Base-by-base conservation (phyloP, 331 rosid genomes). In the Quercus lobata region DNA sequence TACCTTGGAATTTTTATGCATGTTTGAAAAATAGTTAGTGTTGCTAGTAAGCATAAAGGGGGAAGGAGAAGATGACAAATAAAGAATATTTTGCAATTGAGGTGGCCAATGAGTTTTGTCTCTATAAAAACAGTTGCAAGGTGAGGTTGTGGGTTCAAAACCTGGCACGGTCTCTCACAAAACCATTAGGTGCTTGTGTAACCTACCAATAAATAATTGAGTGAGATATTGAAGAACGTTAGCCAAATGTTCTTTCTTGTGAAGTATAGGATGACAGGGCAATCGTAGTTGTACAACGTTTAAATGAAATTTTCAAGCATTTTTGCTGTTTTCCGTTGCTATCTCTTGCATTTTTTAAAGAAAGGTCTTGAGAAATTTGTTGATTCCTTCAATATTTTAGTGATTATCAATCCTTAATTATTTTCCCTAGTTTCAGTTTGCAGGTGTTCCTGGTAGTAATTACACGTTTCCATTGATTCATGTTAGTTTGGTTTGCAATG, bases 401-500 rank as follows among this genome's bases (percentile, higher is more conserved):
- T 18, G 34, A 65, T 65, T 7, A 32, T 30, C 24, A 30, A 18
- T 18, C 71, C 44, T 15, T n/a, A 65, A 52, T 27, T 65, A 9
- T 7, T 76, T 29, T 12, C 19, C 18, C 37, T 2, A 57, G 41
- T 74, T 25, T 62, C 35, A 27, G 25, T 27, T 77, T 12, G 54
- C 27, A 22, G 49, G 55, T 17, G 32, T 19, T 46, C 27, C n/a
- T 49, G 2, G 25, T 49, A 19, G 14, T 12, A 65, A 18, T 62
- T 62, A 27, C 32, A 18, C 2, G 9, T 49, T 44, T 44, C 19
- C 46, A 35, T 49, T 68, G 52, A 34, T 68, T 68, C 46, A 49
- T 27, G 18, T 49, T 56, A 5, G 22, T 58, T 52, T 78, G 78
- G 37, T 80, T 73, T 75, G 76, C 72, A 60, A 27, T 73, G 12